phyloP scores from a whole-genome alignment of 176 grass and related monocot species.

The Eragrostis curvula region DNA sequence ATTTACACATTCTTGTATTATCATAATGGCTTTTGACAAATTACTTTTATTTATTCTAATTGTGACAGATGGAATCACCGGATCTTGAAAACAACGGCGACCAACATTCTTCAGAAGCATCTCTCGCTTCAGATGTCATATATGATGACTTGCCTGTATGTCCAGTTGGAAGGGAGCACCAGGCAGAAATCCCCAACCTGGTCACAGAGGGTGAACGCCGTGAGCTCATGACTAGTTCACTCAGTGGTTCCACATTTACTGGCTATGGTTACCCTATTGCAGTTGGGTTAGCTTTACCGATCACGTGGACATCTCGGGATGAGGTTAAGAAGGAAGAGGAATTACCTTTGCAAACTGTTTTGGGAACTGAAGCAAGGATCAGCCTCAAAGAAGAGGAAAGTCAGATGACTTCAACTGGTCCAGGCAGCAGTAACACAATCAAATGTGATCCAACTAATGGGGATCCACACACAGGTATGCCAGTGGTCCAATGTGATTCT shows the following conservation, averaged over 20 bases:
- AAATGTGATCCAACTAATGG: constrained; percentile 26
- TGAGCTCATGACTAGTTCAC: constrained; percentile 31
- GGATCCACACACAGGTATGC: constrained; percentile 28
- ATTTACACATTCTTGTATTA: constrained; percentile 25
- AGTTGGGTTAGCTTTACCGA: constrained; percentile 57
- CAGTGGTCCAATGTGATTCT: constrained; percentile 31
- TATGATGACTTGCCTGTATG: constrained; percentile 60
- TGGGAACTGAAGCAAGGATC: constrained; percentile 27
- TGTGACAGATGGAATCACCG: constrained; percentile 52
- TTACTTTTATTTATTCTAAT: constrained; percentile 17
- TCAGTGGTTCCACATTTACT: constrained; percentile 11
- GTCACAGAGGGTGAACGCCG: constrained; percentile 39
- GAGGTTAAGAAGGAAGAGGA: constrained; percentile 32
- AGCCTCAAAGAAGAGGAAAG: constrained; percentile 9
- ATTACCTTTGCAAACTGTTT: constrained; percentile 24
- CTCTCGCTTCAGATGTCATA: constrained; percentile 45
- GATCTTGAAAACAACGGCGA: constrained; percentile 41
- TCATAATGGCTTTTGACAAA: constrained; percentile 23
- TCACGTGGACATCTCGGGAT: constrained; percentile 52
- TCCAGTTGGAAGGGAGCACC: constrained; percentile 77
- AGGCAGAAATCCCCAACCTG: constrained; percentile 73
- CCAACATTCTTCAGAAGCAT: constrained; percentile 52
- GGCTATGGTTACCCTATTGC: constrained; percentile 48
- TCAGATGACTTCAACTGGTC: constrained; percentile 37
- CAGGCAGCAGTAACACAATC: constrained; percentile 15